Conservation (phyloP, 2,329 filamentous ascomycete species). For the Fusarium napiforme region DNA sequence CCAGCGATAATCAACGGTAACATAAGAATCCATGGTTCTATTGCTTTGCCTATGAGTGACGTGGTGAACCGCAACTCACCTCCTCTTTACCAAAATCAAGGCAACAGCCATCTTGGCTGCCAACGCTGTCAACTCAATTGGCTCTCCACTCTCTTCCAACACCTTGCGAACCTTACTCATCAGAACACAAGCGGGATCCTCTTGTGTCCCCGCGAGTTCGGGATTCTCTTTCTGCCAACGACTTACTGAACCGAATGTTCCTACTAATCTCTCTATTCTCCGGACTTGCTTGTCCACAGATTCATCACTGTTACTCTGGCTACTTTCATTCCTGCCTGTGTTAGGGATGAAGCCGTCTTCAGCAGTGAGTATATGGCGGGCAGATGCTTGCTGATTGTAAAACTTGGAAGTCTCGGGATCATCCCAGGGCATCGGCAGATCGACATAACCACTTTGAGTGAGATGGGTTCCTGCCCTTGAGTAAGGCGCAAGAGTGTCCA, state of each 20-base stretch:
- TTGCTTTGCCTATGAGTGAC: accelerated
- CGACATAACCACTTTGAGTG: neutral
- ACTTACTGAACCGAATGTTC: neutral
- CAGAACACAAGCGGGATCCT: neutral
- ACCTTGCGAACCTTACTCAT: neutral
- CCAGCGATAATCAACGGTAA: too few relatives aligned
- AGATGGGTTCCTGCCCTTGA: neutral
- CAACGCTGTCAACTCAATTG: neutral
- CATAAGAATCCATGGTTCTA: too few relatives aligned
- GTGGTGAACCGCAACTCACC: accelerated
- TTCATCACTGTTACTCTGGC: accelerated
- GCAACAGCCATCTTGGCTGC: neutral
- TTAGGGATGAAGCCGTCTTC: neutral
- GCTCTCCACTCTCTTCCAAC: neutral
- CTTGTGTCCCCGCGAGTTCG: neutral
- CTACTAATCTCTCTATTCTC: neutral
- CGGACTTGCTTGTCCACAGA: accelerated
- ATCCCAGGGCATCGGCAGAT: conserved; percentile 13
- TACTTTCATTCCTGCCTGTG: accelerated
- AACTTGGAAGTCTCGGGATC: neutral
- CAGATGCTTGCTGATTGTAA: neutral
- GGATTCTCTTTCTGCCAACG: conserved; percentile 12
- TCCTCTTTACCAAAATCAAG: neutral
- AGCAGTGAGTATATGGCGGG: neutral
- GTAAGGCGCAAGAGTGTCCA: neutral